Conservation (phyloP, 805 yeast species). For the Saccharomycodes ludwigii region DNA sequence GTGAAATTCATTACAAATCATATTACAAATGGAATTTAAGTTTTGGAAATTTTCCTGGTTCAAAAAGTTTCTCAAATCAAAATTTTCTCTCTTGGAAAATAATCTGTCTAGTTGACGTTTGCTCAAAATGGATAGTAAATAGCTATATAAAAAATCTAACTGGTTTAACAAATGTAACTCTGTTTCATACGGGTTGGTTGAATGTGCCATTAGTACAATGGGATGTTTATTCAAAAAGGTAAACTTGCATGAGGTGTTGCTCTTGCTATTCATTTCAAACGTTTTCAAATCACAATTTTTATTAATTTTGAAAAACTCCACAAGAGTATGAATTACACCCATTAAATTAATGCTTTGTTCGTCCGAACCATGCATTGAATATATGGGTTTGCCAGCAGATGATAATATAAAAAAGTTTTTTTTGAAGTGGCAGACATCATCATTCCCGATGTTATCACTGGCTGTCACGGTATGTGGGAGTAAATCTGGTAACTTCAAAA, state of each 20-base stretch:
- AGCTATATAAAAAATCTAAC: slow-evolving; percentile 60
- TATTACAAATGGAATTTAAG: slow-evolving; percentile 48
- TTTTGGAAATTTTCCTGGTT: slow-evolving; percentile 67
- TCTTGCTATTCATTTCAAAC: slow-evolving; percentile 23
- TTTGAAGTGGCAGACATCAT: too few species aligned
- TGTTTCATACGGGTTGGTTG: slow-evolving; percentile 38
- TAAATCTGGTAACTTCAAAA: background rate
- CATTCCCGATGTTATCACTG: slow-evolving; percentile 2
- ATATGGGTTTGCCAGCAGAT: slow-evolving; percentile 81
- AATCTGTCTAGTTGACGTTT: slow-evolving; percentile 61
- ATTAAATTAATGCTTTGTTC: slow-evolving; percentile 55
- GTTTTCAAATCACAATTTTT: slow-evolving; percentile 28
- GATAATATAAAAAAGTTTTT: slow-evolving; percentile 76
- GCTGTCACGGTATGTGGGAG: background rate
- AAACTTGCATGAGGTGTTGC: slow-evolving; percentile 23
- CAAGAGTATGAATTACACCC: slow-evolving; percentile 72
- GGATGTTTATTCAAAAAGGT: slow-evolving; percentile 56
- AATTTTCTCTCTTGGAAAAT: slow-evolving; percentile 61
- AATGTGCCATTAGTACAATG: slow-evolving; percentile 58
- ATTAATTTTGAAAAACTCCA: slow-evolving; percentile 48
- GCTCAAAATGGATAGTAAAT: slow-evolving; percentile 72
- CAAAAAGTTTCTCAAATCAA: slow-evolving; percentile 65
- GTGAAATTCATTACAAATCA: slow-evolving; percentile 36
- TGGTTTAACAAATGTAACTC: slow-evolving; percentile 45
- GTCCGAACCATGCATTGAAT: slow-evolving; percentile 64